Percentiles rank a stretch among this genome's conserved stretches.
Evolutionary conservation across 1,139 yeast species (phyloP).

Genomic region (Geotrichum fermentans): DNA sequence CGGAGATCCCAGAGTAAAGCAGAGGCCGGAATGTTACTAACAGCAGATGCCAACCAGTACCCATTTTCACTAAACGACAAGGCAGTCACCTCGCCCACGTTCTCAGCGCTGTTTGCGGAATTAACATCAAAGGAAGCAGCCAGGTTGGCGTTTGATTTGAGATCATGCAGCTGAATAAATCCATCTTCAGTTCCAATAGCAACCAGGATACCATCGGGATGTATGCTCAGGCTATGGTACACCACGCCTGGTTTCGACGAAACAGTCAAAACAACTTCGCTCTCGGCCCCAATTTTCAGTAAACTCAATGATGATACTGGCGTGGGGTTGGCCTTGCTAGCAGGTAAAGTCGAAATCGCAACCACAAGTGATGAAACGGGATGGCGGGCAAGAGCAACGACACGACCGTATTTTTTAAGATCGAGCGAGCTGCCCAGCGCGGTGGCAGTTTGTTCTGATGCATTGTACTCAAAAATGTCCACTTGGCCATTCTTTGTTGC

Average conservation of each 20-base stretch:
- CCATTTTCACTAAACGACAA: slow-evolving; percentile 64
- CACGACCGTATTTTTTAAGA: slow-evolving; percentile 9
- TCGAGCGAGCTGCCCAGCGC: slow-evolving; percentile 1
- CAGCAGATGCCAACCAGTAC: slow-evolving; percentile 49
- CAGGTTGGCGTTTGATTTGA: slow-evolving; percentile 39
- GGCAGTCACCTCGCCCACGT: slow-evolving; percentile 35
- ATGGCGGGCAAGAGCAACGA: slow-evolving; percentile 9
- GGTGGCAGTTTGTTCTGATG: slow-evolving; percentile 3
- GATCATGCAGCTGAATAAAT: slow-evolving; percentile 43
- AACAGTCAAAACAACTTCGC: neutral
- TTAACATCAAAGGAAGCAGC: slow-evolving; percentile 40
- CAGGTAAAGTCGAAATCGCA: slow-evolving; percentile 4
- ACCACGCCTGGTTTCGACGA: neutral
- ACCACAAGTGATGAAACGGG: slow-evolving; percentile 10
- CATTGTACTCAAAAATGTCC: slow-evolving; percentile 21
- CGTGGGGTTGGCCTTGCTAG: slow-evolving; percentile 8
- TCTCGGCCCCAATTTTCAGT: neutral
- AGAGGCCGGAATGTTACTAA: slow-evolving; percentile 22
- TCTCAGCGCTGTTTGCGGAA: slow-evolving; percentile 27
- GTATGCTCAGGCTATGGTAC: slow-evolving; percentile 37
- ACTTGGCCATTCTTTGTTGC: slow-evolving; percentile 28
- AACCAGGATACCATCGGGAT: slow-evolving; percentile 61
- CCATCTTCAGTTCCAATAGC: slow-evolving; percentile 47
- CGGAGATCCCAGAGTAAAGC: slow-evolving; percentile 28
- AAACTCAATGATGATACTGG: slow-evolving; percentile 3